phyloP scores from a whole-genome alignment of 495 filamentous ascomycete species.

The Usnea hakonensis region DNA sequence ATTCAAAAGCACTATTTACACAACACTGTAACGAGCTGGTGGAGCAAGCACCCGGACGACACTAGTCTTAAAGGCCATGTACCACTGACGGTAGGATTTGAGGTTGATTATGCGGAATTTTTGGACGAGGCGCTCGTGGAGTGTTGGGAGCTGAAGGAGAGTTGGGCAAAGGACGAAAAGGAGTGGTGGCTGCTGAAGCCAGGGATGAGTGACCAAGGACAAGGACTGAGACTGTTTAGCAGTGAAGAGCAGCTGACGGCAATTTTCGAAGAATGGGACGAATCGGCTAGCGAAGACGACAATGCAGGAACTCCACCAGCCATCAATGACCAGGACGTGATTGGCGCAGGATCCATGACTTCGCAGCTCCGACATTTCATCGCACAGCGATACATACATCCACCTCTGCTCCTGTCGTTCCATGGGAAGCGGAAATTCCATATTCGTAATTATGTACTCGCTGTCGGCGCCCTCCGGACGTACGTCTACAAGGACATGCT shows the following conservation, averaged over 20 bases:
- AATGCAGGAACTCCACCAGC: conserved; percentile 26
- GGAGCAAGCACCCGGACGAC: conserved; percentile 69
- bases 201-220: conserved; percentile 91
- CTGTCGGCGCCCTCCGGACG: conserved; percentile 65
- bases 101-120: conserved; percentile 94
- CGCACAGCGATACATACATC: conserved; percentile 90
- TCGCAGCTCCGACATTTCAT: conserved; percentile 94
- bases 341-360: conserved; percentile 59
- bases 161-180: conserved; percentile 51
- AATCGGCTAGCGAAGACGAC: conserved; percentile 47
- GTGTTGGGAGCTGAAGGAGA: conserved; percentile 75
- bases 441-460: conserved; percentile 82
- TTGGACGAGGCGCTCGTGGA: conserved; percentile 88
- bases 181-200: conserved; percentile 99
- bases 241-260: conserved; percentile 67
- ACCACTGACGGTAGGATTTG: conserved; percentile 70
- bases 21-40: conserved; percentile 69
- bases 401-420: conserved; percentile 63
- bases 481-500: conserved; percentile 89
- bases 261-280: conserved; percentile 85
- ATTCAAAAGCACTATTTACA: conserved; percentile 92
- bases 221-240: conserved; percentile 84
- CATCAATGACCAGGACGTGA: conserved; percentile 24
- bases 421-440: conserved; percentile 78
- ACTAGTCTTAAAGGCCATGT: conserved; percentile 54